phyloP scores from a whole-genome alignment of 2,329 filamentous ascomycete species.

The Epichloe amarillans region DNA sequence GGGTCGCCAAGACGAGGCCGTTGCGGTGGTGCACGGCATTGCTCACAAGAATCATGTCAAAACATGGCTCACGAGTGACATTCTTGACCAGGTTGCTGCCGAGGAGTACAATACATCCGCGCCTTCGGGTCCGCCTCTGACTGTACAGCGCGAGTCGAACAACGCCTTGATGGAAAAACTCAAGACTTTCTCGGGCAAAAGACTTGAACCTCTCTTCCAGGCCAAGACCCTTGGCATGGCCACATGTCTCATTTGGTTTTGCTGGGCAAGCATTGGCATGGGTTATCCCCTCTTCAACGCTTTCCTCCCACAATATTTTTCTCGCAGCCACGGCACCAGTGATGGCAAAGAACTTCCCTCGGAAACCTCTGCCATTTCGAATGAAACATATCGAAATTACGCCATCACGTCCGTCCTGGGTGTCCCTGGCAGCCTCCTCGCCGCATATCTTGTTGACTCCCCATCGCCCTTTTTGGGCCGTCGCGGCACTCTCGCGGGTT shows the following conservation, averaged over 20 bases:
- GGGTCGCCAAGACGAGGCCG: slow-evolving; percentile 66
- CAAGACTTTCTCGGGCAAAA: slow-evolving; percentile 51
- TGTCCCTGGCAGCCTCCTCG: slow-evolving; percentile 63
- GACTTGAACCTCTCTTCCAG: slow-evolving; percentile 52
- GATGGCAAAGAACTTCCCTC: slow-evolving; percentile 11
- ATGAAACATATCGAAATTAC: slow-evolving; percentile 62
- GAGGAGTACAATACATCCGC: slow-evolving; percentile 23
- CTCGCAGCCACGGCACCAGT: slow-evolving; percentile 33
- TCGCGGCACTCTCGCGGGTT: slow-evolving; percentile 56
- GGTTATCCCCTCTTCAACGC: slow-evolving; percentile 82
- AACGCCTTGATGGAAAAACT: slow-evolving; percentile 44
- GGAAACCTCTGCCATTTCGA: slow-evolving; percentile 25
- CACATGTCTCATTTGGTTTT: slow-evolving; percentile 56
- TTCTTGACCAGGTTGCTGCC: slow-evolving; percentile 41
- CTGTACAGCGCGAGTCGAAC: slow-evolving; percentile 13
- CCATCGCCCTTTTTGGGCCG: slow-evolving; percentile 51
- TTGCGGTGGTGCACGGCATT: slow-evolving; percentile 67
- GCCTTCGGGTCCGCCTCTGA: slow-evolving; percentile 7
- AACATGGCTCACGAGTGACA: slow-evolving; percentile 66
- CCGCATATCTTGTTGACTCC: slow-evolving; percentile 57
- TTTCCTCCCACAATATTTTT: slow-evolving; percentile 78
- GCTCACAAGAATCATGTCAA: slow-evolving; percentile 56
- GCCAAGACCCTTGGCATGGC: slow-evolving; percentile 37
- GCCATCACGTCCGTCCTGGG: slow-evolving; percentile 67
- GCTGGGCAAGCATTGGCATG: slow-evolving; percentile 74